Conservation (phyloP, 2,329 filamentous ascomycete genomes). For the Penicillium sp. region DNA sequence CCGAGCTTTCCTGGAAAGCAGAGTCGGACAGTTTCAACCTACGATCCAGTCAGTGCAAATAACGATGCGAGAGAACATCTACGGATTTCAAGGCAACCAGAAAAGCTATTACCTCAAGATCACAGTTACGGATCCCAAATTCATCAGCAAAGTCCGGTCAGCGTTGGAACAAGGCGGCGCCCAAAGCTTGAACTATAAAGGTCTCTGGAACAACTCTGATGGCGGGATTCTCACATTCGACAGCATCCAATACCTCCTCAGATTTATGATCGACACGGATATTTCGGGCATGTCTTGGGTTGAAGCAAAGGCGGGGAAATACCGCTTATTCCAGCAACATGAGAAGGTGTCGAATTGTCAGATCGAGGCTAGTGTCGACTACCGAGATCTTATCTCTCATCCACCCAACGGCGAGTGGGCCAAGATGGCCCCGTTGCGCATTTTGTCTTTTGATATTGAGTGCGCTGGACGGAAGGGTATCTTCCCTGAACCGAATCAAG, state of each 20-base stretch:
- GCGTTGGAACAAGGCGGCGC: no score
- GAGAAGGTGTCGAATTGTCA: constrained; percentile 85
- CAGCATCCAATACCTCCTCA: constrained; percentile 84
- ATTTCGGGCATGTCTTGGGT: constrained; percentile 97
- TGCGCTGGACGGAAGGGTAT: constrained; percentile 95
- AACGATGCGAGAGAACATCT: constrained; percentile 80
- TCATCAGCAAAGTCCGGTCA: no score
- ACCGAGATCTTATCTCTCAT: constrained; percentile 75
- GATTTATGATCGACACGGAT: constrained; percentile 97
- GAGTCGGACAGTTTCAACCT: constrained; percentile 59
- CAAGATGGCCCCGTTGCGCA: constrained; percentile 89
- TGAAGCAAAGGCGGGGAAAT: constrained; percentile 68
- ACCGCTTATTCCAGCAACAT: constrained; percentile 57
- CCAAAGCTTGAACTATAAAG: constrained; percentile 71
- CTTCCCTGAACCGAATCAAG: constrained; percentile 83
- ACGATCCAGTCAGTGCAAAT: constrained; percentile 73
- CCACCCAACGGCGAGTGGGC: constrained; percentile 91
- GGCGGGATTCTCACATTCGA: constrained; percentile 88
- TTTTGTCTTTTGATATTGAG: constrained; percentile 96
- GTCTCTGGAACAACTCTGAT: constrained; percentile 66
- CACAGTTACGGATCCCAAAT: constrained; percentile 80
- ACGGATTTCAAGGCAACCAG: constrained; percentile 85
- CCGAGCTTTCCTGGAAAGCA: constrained; percentile 69
- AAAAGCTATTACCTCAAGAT: constrained; percentile 90
- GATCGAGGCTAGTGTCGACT: constrained; percentile 81